Percentiles rank a stretch among this genome's conserved stretches.
phyloP scores from a whole-genome alignment of 2,329 filamentous ascomycete genomes.

The Stagonosporopsis chrysanthemi region DNA sequence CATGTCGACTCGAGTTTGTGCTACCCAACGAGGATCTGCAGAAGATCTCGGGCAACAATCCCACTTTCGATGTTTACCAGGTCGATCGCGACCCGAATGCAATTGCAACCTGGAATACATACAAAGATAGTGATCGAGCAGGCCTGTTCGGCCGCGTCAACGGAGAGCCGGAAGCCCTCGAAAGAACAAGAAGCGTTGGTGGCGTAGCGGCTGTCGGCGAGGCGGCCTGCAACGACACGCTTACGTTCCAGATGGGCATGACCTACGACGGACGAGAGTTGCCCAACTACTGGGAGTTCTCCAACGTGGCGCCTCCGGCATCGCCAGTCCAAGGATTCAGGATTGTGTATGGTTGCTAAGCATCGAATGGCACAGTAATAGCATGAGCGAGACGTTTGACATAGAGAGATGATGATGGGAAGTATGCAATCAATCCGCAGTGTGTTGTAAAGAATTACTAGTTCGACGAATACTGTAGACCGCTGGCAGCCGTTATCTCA shows the following conservation, averaged over 20 bases:
- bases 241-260: conserved; percentile 44
- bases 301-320: conserved; percentile 32
- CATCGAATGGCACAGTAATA: not conserved
- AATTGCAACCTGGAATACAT: conserved; percentile 34
- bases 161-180: conserved; percentile 27
- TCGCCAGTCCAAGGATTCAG: conserved; percentile 39
- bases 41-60: conserved; percentile 29
- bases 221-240: conserved; percentile 34
- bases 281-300: conserved; percentile 42
- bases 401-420: not conserved
- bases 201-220: conserved; percentile 28
- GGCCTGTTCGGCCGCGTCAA: conserved; percentile 34
- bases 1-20: conserved; percentile 40
- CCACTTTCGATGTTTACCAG: conserved; percentile 37
- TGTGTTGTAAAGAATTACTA: not conserved
- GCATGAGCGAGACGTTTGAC: too few species aligned
- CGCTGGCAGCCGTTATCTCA: too few species aligned
- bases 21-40: conserved; percentile 24
- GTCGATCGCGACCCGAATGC: conserved; percentile 25
- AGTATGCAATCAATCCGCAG: not conserved
- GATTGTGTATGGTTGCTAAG: conserved; percentile 37
- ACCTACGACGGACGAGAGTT: conserved; percentile 24
- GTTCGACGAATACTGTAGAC: not conserved
- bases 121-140: conserved; percentile 18
- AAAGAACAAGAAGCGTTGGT: conserved; percentile 23